phyloP scores from a whole-genome alignment of 2,329 filamentous ascomycete species.

The Gaeumannomyces tritici region DNA sequence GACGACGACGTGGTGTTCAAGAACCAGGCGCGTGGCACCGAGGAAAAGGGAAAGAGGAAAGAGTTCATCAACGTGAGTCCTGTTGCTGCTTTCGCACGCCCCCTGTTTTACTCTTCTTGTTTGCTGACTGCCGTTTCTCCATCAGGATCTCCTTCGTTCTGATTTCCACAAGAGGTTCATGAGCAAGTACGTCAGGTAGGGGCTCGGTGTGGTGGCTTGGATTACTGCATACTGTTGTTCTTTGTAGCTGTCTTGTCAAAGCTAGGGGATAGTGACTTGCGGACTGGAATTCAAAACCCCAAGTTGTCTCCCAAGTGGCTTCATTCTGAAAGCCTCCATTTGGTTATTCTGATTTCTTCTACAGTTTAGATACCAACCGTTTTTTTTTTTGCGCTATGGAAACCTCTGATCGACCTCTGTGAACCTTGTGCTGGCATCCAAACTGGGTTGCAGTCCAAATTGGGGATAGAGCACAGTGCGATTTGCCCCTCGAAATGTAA shows the following conservation, averaged over 20 bases:
- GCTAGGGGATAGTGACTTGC: not conserved
- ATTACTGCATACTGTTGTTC: constrained; percentile 29
- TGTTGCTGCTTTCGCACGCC: not conserved
- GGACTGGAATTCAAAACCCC: too few species aligned
- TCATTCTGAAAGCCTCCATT: too few species aligned
- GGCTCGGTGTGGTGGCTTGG: too few species aligned
- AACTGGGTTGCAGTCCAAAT: not conserved
- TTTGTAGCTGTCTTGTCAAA: constrained; percentile 31
- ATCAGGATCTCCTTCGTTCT: constrained; percentile 73
- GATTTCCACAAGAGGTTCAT: constrained; percentile 99
- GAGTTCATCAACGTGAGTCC: constrained; percentile 87
- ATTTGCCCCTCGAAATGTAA: not conserved
- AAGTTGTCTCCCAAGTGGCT: too few species aligned
- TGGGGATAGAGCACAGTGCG: not conserved
- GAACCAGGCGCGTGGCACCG: constrained; percentile 92
- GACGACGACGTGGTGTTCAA: constrained; percentile 99
- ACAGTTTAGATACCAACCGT: too few species aligned
- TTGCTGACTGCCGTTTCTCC: not conserved
- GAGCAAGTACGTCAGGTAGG: constrained; percentile 53
- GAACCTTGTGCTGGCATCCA: too few species aligned
- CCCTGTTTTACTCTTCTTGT: not conserved
- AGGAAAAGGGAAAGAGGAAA: constrained; percentile 78
- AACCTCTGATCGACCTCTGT: too few species aligned
- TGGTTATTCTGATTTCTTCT: too few species aligned
- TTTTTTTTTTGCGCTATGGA: too few species aligned